These are phyloP conservation scores for Mycena citricolor DNA, from an alignment of 1,284 basidiomycete genomes.

Conservation along the genomic window DNA sequence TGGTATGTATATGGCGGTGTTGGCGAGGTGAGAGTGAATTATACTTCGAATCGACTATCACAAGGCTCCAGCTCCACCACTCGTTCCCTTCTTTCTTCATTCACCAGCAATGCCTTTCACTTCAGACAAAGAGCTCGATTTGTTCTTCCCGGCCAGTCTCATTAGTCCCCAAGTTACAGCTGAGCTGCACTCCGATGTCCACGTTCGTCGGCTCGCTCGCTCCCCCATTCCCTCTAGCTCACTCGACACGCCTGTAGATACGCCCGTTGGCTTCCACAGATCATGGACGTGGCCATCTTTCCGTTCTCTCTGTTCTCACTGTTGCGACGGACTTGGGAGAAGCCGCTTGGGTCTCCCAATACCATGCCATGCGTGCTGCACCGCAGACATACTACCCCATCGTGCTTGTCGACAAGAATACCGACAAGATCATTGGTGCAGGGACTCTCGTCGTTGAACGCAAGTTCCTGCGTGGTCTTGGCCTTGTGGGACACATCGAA, in stretches of 20 bases:
- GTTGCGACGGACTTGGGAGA: constrained; percentile 76
- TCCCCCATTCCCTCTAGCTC: background rate
- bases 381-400: constrained; percentile 79
- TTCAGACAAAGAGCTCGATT: constrained; percentile 67
- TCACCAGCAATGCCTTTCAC: constrained; percentile 57
- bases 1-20: too few relatives aligned
- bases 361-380: constrained; percentile 54
- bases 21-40: too few relatives aligned
- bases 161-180: constrained; percentile 62
- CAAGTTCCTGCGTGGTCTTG: constrained; percentile 86
- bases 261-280: constrained; percentile 89
- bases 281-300: constrained; percentile 81
- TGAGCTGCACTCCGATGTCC: constrained; percentile 54
- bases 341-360: constrained; percentile 67
- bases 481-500: constrained; percentile 92
- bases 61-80: too few relatives aligned
- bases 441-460: constrained; percentile 88
- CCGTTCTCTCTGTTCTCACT: constrained; percentile 81
- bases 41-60: too few relatives aligned
- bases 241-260: constrained; percentile 49
- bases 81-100: too few relatives aligned
- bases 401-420: constrained; percentile 76
- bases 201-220: constrained; percentile 41
- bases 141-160: constrained; percentile 70
- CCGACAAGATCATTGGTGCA: constrained; percentile 82